Conservation (phyloP, 495 filamentous ascomycete species). For the Peziza echinospora region DNA sequence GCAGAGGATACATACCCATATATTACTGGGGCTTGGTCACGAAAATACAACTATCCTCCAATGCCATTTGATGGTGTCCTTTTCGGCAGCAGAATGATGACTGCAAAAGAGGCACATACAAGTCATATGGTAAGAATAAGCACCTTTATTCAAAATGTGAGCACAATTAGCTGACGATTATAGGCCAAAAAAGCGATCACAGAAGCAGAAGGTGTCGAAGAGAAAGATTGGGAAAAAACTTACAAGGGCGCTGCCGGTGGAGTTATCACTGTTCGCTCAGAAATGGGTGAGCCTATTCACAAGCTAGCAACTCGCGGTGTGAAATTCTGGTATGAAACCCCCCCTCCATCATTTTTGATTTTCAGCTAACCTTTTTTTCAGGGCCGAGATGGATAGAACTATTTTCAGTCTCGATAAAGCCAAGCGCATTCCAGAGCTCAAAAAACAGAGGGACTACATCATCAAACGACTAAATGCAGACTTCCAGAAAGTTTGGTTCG, state of each 20-base stretch:
- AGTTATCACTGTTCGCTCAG: constrained; percentile 88
- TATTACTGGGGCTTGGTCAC: constrained; percentile 70
- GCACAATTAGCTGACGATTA: neutral
- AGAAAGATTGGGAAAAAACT: constrained; percentile 86
- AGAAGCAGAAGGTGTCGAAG: constrained; percentile 71
- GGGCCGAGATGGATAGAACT: constrained; percentile 85
- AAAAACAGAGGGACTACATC: constrained; percentile 82
- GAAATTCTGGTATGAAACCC: constrained; percentile 51
- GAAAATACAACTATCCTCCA: constrained; percentile 61
- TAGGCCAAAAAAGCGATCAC: constrained; percentile 82
- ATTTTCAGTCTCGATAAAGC: constrained; percentile 93
- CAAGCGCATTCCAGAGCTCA: constrained; percentile 75
- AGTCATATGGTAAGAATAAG: constrained; percentile 35
- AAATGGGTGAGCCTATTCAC: constrained; percentile 99
- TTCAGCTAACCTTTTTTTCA: constrained; percentile 2
- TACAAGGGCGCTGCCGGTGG: constrained; percentile 84
- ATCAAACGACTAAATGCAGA: constrained; percentile 96
- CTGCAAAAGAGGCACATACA: constrained; percentile 83
- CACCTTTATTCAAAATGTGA: neutral
- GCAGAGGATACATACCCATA: constrained; percentile 86
- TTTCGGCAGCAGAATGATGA: constrained; percentile 86
- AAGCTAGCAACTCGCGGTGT: constrained; percentile 93
- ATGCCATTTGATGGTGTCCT: constrained; percentile 89
- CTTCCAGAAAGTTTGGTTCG: constrained; percentile 98
- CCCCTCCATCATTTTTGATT: no score